phyloP scores from a whole-genome alignment of 768 basidiomycete species.

The Tulasnella sp. region DNA sequence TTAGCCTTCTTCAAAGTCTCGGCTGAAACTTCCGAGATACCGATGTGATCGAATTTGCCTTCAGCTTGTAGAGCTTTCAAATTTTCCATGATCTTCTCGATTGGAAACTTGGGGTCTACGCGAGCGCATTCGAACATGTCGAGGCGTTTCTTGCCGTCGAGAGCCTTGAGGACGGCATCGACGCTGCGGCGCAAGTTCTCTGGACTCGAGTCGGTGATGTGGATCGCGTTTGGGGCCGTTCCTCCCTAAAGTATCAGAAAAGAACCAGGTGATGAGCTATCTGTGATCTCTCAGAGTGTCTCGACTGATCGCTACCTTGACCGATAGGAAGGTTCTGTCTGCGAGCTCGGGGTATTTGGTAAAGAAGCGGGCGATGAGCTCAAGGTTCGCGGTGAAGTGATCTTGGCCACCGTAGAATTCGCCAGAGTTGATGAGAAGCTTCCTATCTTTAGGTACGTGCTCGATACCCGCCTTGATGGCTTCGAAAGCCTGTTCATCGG shows the following conservation, averaged over 20 bases:
- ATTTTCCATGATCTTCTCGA: slow-evolving; percentile 35
- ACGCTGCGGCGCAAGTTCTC: slow-evolving; percentile 40
- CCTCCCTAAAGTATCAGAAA: slow-evolving; percentile 10
- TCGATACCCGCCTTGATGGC: slow-evolving; percentile 38
- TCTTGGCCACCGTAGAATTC: slow-evolving; percentile 29
- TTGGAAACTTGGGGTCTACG: slow-evolving; percentile 30
- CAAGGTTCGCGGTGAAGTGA: slow-evolving; percentile 23
- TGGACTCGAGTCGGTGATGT: slow-evolving; percentile 1
- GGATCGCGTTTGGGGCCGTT: neutral
- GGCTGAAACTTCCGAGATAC: slow-evolving; percentile 43
- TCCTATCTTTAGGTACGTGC: slow-evolving; percentile 26
- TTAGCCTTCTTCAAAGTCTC: slow-evolving; percentile 33
- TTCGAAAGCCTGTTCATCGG: slow-evolving; percentile 51
- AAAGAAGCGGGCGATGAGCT: slow-evolving; percentile 30
- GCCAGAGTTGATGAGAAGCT: slow-evolving; percentile 38
- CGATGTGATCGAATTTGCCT: slow-evolving; percentile 48
- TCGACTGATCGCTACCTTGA: slow-evolving; percentile 30
- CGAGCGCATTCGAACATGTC: slow-evolving; percentile 50
- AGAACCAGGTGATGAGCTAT: too few species aligned
- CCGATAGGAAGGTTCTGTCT: slow-evolving; percentile 27
- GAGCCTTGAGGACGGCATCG: slow-evolving; percentile 30
- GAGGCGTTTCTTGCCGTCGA: slow-evolving; percentile 42
- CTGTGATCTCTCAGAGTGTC: neutral
- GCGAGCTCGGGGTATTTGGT: too few species aligned
- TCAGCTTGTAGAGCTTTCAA: slow-evolving; percentile 39